Percentiles rank a stretch among this genome's conserved stretches.
Evolutionary conservation across 164 flowering plant species (phyloP).

Genomic region (Piper betle): DNA sequence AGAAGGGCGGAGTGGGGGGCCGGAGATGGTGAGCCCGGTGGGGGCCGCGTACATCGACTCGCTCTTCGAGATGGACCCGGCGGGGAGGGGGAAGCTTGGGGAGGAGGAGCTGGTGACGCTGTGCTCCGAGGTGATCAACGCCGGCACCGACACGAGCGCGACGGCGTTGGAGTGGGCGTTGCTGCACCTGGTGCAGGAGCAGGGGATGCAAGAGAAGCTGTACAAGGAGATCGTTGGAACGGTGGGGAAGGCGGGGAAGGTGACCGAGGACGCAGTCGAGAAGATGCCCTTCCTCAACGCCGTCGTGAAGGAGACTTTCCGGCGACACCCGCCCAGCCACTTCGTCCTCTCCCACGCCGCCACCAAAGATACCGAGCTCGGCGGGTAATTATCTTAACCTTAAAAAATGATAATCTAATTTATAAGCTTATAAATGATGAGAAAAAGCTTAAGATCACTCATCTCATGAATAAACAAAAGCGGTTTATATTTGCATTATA

Average conservation of each 20-base stretch:
- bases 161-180: conserved; percentile 76
- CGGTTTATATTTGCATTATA: too few relatives aligned
- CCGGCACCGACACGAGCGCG: conserved; percentile 89
- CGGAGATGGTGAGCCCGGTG: conserved; percentile 51
- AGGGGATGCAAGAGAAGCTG: conserved; percentile 50
- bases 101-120: conserved; percentile 74
- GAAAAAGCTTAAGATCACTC: too few relatives aligned
- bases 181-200: conserved; percentile 50
- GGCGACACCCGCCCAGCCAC: conserved; percentile 90
- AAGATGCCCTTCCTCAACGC: conserved; percentile 58
- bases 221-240: conserved; percentile 40
- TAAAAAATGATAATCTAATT: too few relatives aligned
- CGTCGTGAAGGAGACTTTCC: conserved; percentile 64
- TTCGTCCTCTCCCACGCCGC: conserved; percentile 71
- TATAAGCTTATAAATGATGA: too few relatives aligned
- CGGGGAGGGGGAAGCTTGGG: conserved; percentile 33
- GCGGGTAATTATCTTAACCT: too few relatives aligned
- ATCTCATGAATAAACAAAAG: too few relatives aligned
- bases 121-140: conserved; percentile 65
- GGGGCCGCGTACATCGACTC: conserved; percentile 89
- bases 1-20: conserved; percentile 17
- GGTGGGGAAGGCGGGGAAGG: conserved; percentile 39
- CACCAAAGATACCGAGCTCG: conserved; percentile 44
- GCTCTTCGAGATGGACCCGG: conserved; percentile 34
- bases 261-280: conserved; percentile 48